A percentile compares a stretch with the other conserved stretches of the same genome.
phyloP scores from a whole-genome alignment of 352 stramenopile species.

The Pilasporangium apinafurcum region DNA sequence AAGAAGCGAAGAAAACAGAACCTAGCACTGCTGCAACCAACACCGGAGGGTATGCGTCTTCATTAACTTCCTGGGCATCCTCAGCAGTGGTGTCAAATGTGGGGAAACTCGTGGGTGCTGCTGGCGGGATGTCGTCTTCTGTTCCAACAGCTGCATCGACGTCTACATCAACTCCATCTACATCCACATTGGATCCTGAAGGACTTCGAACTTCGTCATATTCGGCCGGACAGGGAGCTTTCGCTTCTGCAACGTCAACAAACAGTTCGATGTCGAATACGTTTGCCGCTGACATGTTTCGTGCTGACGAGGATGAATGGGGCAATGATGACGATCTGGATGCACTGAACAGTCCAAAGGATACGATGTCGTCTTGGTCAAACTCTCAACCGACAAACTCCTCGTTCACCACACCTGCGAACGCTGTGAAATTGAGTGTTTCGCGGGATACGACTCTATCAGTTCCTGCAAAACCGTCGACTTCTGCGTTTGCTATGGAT shows the following conservation, averaged over 20 bases:
- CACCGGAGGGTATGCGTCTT: conserved; percentile 46
- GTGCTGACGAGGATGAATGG: conserved; percentile 49
- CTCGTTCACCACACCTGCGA: conserved; percentile 32
- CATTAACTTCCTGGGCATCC: conserved; percentile 67
- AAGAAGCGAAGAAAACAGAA: conserved; percentile 3
- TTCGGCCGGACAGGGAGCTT: conserved; percentile 6
- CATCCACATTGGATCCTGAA: neutral
- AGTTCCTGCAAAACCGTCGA: conserved; percentile 7
- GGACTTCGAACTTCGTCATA: conserved; percentile 17
- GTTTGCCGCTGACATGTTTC: conserved; percentile 48
- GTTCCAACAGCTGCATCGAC: neutral
- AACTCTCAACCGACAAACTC: conserved; percentile 10
- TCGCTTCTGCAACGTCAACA: conserved; percentile 3
- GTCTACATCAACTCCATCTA: neutral
- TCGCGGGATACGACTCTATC: conserved; percentile 13
- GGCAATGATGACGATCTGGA: conserved; percentile 59
- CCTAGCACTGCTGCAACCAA: conserved; percentile 19
- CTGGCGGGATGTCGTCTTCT: conserved; percentile 15
- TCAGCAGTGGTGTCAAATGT: conserved; percentile 65
- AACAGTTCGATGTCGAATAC: conserved; percentile 10
- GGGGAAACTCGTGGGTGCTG: conserved; percentile 53
- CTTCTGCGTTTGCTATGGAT: conserved; percentile 16
- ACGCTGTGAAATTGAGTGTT: conserved; percentile 48
- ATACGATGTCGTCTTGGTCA: conserved; percentile 9
- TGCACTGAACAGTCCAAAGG: conserved; percentile 31